A percentile compares a stretch with the other conserved stretches of the same genome.
These are phyloP conservation scores for Parastagonospora avenae DNA, from an alignment of 2,329 filamentous ascomycete species.

Conservation along the genomic window DNA sequence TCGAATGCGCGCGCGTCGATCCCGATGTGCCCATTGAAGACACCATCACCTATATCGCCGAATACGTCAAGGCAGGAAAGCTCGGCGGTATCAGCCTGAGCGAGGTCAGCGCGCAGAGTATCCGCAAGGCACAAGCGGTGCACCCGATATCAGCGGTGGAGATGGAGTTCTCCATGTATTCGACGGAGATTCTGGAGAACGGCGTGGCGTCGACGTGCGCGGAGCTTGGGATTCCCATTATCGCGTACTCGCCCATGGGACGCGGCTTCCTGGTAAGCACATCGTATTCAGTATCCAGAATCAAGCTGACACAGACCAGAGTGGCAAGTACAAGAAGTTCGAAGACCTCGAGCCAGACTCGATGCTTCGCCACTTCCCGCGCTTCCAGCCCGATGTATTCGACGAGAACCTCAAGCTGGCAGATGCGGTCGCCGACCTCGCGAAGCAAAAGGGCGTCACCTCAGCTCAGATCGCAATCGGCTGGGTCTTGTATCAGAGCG, in stretches of 20 bases:
- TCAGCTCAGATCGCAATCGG: constrained; percentile 68
- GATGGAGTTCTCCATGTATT: constrained; percentile 64
- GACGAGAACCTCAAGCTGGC: constrained; percentile 69
- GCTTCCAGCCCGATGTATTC: constrained; percentile 69
- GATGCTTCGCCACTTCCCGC: constrained; percentile 56
- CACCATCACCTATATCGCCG: constrained; percentile 49
- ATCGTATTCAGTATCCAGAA: not conserved
- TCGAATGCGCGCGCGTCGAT: constrained; percentile 54
- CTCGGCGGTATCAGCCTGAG: constrained; percentile 54
- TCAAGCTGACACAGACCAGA: constrained; percentile 40
- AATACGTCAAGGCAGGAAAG: constrained; percentile 49
- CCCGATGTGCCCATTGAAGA: constrained; percentile 52
- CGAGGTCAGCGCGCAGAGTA: constrained; percentile 53
- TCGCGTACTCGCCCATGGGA: constrained; percentile 74
- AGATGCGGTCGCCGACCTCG: constrained; percentile 62
- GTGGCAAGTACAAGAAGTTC: constrained; percentile 50
- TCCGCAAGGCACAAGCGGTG: constrained; percentile 57
- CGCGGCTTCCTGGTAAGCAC: constrained; percentile 58
- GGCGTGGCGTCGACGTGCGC: constrained; percentile 62
- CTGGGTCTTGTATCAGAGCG: constrained; percentile 62
- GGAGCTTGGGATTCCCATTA: constrained; percentile 69
- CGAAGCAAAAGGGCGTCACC: constrained; percentile 63
- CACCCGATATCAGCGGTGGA: constrained; percentile 64
- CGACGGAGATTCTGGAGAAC: constrained; percentile 62
- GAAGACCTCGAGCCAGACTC: constrained; percentile 66